A percentile compares a stretch with the other conserved stretches of the same genome.
These are phyloP conservation scores for Camellia sinensis DNA, from an alignment of 148 eudicot genomes.

Conservation along the genomic window DNA sequence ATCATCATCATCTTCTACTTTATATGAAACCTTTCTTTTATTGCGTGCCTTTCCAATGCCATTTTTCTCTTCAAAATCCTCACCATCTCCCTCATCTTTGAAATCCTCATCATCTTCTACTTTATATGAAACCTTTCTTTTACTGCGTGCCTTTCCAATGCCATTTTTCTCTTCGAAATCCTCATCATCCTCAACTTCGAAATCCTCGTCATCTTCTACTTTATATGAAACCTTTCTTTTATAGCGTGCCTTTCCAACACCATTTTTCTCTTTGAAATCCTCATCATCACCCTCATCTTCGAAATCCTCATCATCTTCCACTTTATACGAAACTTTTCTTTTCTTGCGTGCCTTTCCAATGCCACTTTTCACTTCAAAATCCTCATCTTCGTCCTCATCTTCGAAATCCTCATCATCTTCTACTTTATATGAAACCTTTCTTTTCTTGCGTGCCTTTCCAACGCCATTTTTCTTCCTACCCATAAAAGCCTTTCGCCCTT, in stretches of 20 bases:
- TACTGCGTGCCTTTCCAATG: too few relatives aligned
- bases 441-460: constrained; percentile 40
- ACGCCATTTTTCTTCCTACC: constrained; percentile 26
- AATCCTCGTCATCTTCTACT: constrained; percentile 54
- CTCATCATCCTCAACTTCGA: constrained; percentile 30
- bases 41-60: constrained; percentile 30
- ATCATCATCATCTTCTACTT: constrained; percentile 47
- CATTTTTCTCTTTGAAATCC: neutral
- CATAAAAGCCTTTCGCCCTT: constrained; percentile 22
- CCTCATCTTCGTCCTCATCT: constrained; percentile 17
- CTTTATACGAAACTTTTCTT: constrained; percentile 32
- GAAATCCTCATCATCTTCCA: constrained; percentile 43
- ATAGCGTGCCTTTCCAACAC: too few relatives aligned
- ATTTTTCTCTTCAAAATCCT: constrained; percentile 13
- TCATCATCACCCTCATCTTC: constrained; percentile 20
- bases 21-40: constrained; percentile 35
- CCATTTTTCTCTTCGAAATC: neutral
- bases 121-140: too few relatives aligned
- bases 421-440: constrained; percentile 29
- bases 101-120: constrained; percentile 57
- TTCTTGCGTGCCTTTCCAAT: constrained; percentile 36
- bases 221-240: too few relatives aligned
- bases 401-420: constrained; percentile 44
- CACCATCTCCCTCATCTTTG: constrained; percentile 26
- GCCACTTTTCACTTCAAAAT: constrained; percentile 14